A percentile compares a stretch with the other conserved stretches of the same genome.
Evolutionary conservation across 345 rosid species (phyloP).

Genomic region (Litchi chinensis): DNA sequence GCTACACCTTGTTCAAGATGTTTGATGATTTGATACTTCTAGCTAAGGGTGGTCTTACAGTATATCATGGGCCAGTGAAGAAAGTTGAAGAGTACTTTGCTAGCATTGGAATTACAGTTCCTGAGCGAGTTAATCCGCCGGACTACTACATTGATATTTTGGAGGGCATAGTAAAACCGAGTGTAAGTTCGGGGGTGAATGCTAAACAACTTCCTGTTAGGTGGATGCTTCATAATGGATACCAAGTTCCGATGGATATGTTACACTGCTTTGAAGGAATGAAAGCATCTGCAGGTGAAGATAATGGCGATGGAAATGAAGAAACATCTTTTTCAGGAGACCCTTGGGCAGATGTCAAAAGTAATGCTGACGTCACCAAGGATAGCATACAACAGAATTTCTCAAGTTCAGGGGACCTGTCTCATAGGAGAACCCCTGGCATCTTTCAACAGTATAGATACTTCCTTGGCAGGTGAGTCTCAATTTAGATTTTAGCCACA

Average conservation of each 20-base stretch:
- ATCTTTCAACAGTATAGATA: slow-evolving; percentile 73
- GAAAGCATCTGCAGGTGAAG: slow-evolving; percentile 46
- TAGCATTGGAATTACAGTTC: slow-evolving; percentile 75
- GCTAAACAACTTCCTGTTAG: slow-evolving; percentile 82
- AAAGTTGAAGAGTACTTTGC: slow-evolving; percentile 91
- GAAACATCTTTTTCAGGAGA: slow-evolving; percentile 73
- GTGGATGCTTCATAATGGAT: slow-evolving; percentile 99
- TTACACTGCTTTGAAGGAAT: slow-evolving; percentile 58
- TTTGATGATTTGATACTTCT: slow-evolving; percentile 96
- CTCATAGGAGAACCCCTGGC: slow-evolving; percentile 69
- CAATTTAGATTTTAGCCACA: background rate
- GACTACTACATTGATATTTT: slow-evolving; percentile 94
- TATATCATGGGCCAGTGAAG: slow-evolving; percentile 93
- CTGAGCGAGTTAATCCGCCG: slow-evolving; percentile 95
- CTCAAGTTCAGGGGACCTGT: slow-evolving; percentile 58
- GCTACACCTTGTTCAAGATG: slow-evolving; percentile 88
- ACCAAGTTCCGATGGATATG: slow-evolving; percentile 90
- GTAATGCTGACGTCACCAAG: slow-evolving; percentile 62
- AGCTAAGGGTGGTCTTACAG: slow-evolving; percentile 92
- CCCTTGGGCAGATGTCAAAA: slow-evolving; percentile 78
- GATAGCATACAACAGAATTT: slow-evolving; percentile 58
- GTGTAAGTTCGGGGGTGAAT: slow-evolving; percentile 58
- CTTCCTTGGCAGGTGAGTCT: slow-evolving; percentile 80
- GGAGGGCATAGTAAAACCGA: slow-evolving; percentile 85
- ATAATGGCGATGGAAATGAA: slow-evolving; percentile 40